Percentiles rank a stretch among this genome's conserved stretches.
Evolutionary conservation across 2,329 filamentous ascomycete genomes (phyloP).

Genomic region (Exophiala viscosa): DNA sequence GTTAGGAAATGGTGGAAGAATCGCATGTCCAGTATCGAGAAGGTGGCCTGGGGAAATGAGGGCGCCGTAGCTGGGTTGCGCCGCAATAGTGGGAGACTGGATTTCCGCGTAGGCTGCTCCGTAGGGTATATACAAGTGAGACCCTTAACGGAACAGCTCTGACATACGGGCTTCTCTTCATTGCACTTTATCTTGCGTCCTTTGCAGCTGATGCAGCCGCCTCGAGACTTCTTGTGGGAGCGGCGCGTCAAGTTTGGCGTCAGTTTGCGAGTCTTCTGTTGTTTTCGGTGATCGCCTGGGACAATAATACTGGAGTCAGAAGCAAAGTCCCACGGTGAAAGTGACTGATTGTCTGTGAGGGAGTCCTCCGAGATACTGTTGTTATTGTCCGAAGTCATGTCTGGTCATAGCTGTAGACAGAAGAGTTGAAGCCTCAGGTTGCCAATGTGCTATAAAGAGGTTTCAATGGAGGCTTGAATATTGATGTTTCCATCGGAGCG

Average conservation of each 20-base stretch:
- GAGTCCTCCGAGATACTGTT: constrained; percentile 4
- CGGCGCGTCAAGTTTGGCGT: constrained; percentile 28
- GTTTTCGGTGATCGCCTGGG: constrained; percentile 4
- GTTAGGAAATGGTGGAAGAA: constrained; percentile 54
- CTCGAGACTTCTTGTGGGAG: constrained; percentile 40
- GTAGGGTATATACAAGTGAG: constrained; percentile 33
- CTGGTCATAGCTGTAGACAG: background rate
- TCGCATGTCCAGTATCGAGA: constrained; percentile 46
- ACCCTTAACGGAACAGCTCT: constrained; percentile 36
- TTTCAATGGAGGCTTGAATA: background rate
- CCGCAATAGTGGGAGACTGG: constrained; percentile 21
- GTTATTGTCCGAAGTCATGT: constrained; percentile 14
- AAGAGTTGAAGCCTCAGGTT: constrained; percentile 2
- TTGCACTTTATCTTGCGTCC: constrained; percentile 46
- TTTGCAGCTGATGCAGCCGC: constrained; percentile 42
- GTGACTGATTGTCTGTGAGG: constrained; percentile 10
- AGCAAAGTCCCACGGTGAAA: constrained; percentile 15
- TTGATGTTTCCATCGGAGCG: background rate
- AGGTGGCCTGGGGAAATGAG: constrained; percentile 29
- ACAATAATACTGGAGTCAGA: constrained; percentile 8
- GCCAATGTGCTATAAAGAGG: background rate
- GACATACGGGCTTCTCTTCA: constrained; percentile 38
- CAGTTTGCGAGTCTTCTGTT: constrained; percentile 23
- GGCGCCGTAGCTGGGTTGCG: constrained; percentile 25
- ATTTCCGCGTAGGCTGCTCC: constrained; percentile 13